Evolutionary conservation across 306 rosid species (phyloP).

Genomic region (Hylodesmum podocarpum): DNA sequence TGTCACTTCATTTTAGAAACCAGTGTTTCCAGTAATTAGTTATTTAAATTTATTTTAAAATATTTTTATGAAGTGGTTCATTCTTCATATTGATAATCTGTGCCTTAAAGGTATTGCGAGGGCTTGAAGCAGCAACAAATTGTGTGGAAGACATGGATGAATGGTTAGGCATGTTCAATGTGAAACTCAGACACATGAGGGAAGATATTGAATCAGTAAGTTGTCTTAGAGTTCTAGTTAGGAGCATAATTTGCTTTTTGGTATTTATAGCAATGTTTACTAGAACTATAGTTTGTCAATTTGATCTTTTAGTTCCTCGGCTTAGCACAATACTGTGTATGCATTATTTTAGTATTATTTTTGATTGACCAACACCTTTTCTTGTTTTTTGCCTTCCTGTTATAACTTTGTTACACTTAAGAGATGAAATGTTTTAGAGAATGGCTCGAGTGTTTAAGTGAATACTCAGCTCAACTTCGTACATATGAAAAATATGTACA

Average conservation of each 20-base stretch:
- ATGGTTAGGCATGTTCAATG: slow-evolving; percentile 94
- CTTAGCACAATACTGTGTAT: neutral
- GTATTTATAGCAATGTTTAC: slow-evolving; percentile 12
- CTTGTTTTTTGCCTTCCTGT: neutral
- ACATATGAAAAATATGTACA: no score
- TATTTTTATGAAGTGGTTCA: slow-evolving; percentile 18
- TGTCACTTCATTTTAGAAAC: slow-evolving; percentile 1
- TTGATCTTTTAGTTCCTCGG: slow-evolving; percentile 11
- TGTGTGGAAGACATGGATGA: slow-evolving; percentile 96
- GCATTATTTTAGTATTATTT: slow-evolving; percentile 13
- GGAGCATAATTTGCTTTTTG: slow-evolving; percentile 21
- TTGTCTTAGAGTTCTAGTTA: slow-evolving; percentile 20
- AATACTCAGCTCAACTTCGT: no score
- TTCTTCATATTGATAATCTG: slow-evolving; percentile 23
- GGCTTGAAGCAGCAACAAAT: slow-evolving; percentile 77
- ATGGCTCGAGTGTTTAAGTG: no score
- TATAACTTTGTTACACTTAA: neutral
- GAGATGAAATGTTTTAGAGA: no score
- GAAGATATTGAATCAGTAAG: slow-evolving; percentile 97
- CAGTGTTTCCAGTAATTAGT: slow-evolving; percentile 9
- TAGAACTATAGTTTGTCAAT: slow-evolving; percentile 16
- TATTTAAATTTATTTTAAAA: neutral
- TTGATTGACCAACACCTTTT: neutral
- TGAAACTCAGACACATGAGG: slow-evolving; percentile 98
- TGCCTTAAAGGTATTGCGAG: slow-evolving; percentile 70